phyloP scores from a whole-genome alignment of 805 yeast species.

The Diddensiella santjacobensis region DNA sequence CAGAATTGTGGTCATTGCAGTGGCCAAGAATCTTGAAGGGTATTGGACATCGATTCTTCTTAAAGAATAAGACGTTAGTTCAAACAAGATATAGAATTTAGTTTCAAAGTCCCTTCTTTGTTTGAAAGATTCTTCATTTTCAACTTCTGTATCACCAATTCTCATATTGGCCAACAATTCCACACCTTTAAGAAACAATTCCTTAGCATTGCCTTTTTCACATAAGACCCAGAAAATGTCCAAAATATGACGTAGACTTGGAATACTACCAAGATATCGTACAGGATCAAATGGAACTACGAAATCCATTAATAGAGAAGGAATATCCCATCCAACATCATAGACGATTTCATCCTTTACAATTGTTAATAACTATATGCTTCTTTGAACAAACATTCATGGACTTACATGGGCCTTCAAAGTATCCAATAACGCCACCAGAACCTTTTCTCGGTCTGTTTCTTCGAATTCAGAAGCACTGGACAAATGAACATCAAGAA shows the following conservation, averaged over 20 bases:
- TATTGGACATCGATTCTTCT: constrained; percentile 61
- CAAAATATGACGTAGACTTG: constrained; percentile 30
- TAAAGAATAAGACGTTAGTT: constrained; percentile 56
- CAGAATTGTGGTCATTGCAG: constrained; percentile 58
- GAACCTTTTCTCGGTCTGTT: constrained; percentile 49
- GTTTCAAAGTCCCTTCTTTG: constrained; percentile 39
- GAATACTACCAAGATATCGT: constrained; percentile 12
- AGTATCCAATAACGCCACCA: constrained; percentile 44
- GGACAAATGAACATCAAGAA: constrained; percentile 57
- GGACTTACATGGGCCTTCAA: constrained; percentile 32
- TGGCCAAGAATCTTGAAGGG: constrained; percentile 76
- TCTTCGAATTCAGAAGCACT: constrained; percentile 45
- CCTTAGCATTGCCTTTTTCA: constrained; percentile 72
- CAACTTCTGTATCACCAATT: constrained; percentile 21
- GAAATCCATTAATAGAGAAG: constrained; percentile 57
- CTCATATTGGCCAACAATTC: constrained; percentile 52
- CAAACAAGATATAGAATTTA: constrained; percentile 62
- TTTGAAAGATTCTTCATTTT: constrained; percentile 26
- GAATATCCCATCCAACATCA: constrained; percentile 92
- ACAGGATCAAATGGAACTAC: constrained; percentile 32
- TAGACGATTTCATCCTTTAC: constrained; percentile 51
- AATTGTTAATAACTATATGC: too few species aligned
- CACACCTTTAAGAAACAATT: constrained; percentile 64
- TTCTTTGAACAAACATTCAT: too few species aligned
- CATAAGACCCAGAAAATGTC: constrained; percentile 62